Evolutionary conservation across 345 rosid genomes (phyloP), one percentile per base, ranked within the genome.

Genomic region (Citrus sp.): DNA sequence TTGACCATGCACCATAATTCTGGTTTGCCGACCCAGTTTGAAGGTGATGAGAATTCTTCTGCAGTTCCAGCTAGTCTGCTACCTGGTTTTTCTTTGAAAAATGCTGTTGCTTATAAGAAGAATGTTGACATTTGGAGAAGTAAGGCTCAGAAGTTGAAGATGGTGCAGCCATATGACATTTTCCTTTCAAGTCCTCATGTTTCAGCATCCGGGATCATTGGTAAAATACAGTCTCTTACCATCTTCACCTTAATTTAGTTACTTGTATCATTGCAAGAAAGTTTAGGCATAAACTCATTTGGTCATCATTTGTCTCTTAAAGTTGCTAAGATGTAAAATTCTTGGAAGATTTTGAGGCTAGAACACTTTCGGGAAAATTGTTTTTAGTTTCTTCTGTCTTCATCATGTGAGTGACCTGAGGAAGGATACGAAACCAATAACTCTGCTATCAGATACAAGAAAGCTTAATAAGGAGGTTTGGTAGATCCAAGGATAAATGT

Each of bases 51-150:
- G 66, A 72, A 77, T 25, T 28, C 62, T 51, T 73, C 70, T 61
- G 77, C 42, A 79, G 84, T 82, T 69, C 98, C 97, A 28, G 74
- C 88, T 77, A 67, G 91, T 55, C 85, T 94, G 68, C 93, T 89
- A 79, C 95, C 98, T 66, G 93, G 97, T 49, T 71, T 82, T 71
- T 87, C 90, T 72, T 40, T 89, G 6, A 96, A 89, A 87, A 74
- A 86, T 38, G 97, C 94, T 27, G 79, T 89, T 75, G 81, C 94
- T 71, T 91, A 89, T 64, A 89, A 88, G 88, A 86, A 84, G 70
- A 90, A 86, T 80, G 27, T 90, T 78, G 90, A 90, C 80, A 74
- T 93, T 65, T 94, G 99, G 98, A 94, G 91, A 77, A 90, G 95
- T 85, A 84, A 78, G 65, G 89, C 85, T 80, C 79, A 78, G 59